Conservation (phyloP, 2,329 filamentous ascomycete genomes). For the Alternaria solani region DNA sequence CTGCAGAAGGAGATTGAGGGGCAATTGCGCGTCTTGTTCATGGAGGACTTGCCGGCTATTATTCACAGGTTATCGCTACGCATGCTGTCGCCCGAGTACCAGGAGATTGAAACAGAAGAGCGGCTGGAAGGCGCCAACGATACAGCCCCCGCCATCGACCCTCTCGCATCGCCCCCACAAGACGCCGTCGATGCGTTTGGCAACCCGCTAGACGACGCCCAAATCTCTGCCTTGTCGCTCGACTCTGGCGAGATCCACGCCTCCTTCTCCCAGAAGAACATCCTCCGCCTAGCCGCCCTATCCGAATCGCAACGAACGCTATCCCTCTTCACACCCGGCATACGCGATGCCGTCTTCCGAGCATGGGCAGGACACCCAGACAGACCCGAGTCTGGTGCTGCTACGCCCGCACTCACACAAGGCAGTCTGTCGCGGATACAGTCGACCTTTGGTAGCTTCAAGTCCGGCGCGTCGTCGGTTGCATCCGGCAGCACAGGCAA, state of each 20-base stretch:
- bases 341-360: constrained; percentile 87
- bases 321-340: constrained; percentile 90
- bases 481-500: constrained; percentile 58
- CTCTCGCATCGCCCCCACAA: constrained; percentile 80
- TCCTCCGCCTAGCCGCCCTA: constrained; percentile 81
- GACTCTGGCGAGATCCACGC: constrained; percentile 86
- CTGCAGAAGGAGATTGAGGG: constrained; percentile 94
- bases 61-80: constrained; percentile 91
- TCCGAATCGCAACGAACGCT: constrained; percentile 89
- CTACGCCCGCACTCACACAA: constrained; percentile 53
- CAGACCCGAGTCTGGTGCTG: constrained; percentile 64
- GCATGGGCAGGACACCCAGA: constrained; percentile 88
- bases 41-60: constrained; percentile 96
- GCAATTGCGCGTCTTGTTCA: constrained; percentile 90
- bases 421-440: constrained; percentile 58
- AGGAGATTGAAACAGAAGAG: constrained; percentile 69
- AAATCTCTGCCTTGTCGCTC: constrained; percentile 78
- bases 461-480: constrained; percentile 44
- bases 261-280: constrained; percentile 93
- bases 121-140: constrained; percentile 59
- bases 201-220: constrained; percentile 76
- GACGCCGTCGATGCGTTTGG: constrained; percentile 84
- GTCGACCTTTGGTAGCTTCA: constrained; percentile 60
- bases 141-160: constrained; percentile 71
- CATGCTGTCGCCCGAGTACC: constrained; percentile 88